phyloP scores from a whole-genome alignment of 345 rosid species.

The Triadica sebifera region DNA sequence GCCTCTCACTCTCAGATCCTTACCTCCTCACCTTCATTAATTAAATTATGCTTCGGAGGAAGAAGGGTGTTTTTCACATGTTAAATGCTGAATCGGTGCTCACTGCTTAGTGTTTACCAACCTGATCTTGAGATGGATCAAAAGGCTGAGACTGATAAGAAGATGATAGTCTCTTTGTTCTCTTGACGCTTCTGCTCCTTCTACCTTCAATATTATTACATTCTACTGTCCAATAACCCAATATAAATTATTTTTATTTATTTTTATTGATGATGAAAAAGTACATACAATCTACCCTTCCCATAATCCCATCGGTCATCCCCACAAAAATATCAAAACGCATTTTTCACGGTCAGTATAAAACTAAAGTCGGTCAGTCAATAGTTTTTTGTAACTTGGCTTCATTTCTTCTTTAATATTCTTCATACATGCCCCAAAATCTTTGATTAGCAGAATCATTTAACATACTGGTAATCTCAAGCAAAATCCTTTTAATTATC shows the following conservation, averaged over 20 bases:
- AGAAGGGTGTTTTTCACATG: too few species aligned
- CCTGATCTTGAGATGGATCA: slow-evolving; percentile 44
- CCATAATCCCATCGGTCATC: not conserved
- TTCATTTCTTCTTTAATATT: too few species aligned
- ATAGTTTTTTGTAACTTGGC: too few species aligned
- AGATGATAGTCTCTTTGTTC: slow-evolving; percentile 27
- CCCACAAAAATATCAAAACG: slow-evolving; percentile 16
- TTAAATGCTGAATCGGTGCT: too few species aligned
- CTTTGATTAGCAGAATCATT: not conserved
- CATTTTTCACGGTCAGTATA: not conserved
- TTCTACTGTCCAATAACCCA: not conserved
- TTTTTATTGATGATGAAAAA: not conserved
- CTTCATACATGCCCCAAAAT: too few species aligned
- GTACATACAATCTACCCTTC: not conserved
- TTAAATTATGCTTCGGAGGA: too few species aligned
- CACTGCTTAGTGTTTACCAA: too few species aligned
- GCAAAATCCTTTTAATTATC: not conserved
- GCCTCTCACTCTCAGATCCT: too few species aligned
- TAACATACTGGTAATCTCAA: too few species aligned
- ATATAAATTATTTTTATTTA: not conserved
- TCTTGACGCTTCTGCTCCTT: slow-evolving; percentile 22
- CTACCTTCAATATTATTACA: not conserved
- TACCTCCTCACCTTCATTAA: too few species aligned
- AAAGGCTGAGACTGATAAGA: slow-evolving; percentile 6
- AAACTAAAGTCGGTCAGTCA: too few species aligned